Conservation (phyloP, 148 eudicot species). For the Dysphania ambrosioides region DNA sequence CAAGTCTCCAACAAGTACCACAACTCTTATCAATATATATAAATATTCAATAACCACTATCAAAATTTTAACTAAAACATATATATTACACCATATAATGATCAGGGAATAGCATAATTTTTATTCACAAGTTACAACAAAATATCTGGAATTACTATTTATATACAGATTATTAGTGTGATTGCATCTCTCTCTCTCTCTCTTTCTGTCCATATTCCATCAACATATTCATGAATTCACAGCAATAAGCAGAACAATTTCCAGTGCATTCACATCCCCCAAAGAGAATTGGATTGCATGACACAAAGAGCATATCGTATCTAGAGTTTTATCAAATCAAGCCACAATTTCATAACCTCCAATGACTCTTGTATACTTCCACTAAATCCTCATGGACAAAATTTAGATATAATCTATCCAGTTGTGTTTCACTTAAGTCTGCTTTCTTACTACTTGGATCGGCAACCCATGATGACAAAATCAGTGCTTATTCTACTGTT, state of each 20-base stretch:
- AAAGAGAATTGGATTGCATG: background rate
- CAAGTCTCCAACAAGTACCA: background rate
- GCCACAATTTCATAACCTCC: background rate
- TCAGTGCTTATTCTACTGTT: too few species aligned
- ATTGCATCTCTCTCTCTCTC: conserved; percentile 1
- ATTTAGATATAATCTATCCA: too few species aligned
- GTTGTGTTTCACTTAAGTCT: too few species aligned
- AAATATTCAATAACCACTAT: too few species aligned
- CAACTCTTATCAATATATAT: too few species aligned
- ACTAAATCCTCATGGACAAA: background rate
- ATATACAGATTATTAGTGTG: too few species aligned
- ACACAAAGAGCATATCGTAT: background rate
- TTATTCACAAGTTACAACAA: background rate
- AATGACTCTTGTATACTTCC: background rate
- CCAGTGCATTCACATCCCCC: background rate
- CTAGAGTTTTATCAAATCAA: background rate
- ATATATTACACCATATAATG: background rate
- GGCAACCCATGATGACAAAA: too few species aligned
- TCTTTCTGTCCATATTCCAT: background rate
- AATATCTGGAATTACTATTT: background rate
- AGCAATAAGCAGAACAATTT: background rate
- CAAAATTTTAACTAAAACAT: too few species aligned
- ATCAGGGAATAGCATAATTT: background rate
- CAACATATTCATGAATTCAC: background rate
- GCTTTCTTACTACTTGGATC: too few species aligned